Conservation (phyloP, 2,329 filamentous ascomycete species). For the Neoscytalidium dimidiatum region DNA sequence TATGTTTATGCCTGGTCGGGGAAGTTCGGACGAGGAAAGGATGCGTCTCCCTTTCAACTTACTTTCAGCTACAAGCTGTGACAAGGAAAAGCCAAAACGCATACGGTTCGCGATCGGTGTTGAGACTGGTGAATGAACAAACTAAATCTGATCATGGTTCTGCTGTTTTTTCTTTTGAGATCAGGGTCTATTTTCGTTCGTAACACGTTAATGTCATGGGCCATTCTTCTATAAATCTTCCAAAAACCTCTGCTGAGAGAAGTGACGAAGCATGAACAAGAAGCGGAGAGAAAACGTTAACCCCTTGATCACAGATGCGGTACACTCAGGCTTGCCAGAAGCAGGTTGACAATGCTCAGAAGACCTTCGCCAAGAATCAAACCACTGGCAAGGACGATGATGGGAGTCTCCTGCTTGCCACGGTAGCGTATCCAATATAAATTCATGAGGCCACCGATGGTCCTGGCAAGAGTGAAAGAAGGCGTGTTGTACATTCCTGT, state of each 20-base stretch:
- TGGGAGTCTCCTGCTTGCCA: conserved; percentile 65
- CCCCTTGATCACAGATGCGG: conserved; percentile 62
- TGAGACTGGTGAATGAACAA: no score
- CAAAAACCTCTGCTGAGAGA: not conserved
- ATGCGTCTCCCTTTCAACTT: no score
- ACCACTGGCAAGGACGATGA: conserved; percentile 87
- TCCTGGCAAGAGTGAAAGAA: conserved; percentile 88
- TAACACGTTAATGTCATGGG: not conserved
- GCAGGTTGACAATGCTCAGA: conserved; percentile 85
- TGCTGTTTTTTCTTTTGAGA: no score
- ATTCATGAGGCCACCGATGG: conserved; percentile 73
- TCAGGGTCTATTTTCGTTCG: no score
- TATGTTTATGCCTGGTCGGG: no score
- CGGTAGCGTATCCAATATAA: conserved; percentile 73
- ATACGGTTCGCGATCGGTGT: no score
- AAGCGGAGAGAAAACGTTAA: not conserved
- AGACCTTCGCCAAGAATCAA: conserved; percentile 92
- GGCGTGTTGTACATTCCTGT: conserved; percentile 95
- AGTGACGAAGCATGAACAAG: not conserved
- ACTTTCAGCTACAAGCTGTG: no score
- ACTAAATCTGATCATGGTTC: no score
- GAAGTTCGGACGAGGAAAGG: no score
- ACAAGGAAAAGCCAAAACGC: no score
- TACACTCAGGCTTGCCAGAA: conserved; percentile 74
- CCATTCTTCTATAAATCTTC: not conserved